These are phyloP conservation scores for Phytopythium sindhum DNA, from an alignment of 352 stramenopile genomes.

Conservation along the genomic window DNA sequence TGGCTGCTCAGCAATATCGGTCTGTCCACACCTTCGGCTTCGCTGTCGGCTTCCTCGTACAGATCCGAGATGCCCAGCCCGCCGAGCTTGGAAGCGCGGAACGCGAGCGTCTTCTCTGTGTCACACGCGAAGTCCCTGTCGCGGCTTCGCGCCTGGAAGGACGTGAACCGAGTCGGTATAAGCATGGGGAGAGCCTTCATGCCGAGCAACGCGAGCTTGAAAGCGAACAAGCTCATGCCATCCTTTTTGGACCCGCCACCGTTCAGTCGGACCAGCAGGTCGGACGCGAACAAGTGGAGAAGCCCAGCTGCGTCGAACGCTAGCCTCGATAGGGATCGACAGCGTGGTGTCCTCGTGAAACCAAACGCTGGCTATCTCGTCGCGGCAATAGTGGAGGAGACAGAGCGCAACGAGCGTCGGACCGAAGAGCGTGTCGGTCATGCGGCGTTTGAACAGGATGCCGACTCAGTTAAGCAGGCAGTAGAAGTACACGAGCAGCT, in stretches of 20 bases:
- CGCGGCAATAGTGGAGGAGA: conserved; percentile 18
- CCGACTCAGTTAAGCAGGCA: conserved; percentile 21
- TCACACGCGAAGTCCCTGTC: conserved; percentile 13
- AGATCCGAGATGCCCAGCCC: conserved; percentile 25
- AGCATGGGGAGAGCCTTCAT: conserved; percentile 34
- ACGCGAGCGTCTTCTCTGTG: conserved; percentile 18
- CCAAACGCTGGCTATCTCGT: conserved; percentile 15
- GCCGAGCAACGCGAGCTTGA: conserved; percentile 36
- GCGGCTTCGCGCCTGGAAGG: conserved; percentile 9
- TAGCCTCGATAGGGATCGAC: conserved; percentile 23
- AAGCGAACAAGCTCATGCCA: conserved; percentile 16
- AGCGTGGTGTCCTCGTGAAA: conserved; percentile 21
- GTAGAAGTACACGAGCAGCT: conserved; percentile 23
- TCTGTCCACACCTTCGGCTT: conserved; percentile 4
- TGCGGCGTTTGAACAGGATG: conserved; percentile 14
- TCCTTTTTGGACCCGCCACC: conserved; percentile 23
- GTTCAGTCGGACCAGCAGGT: conserved; percentile 24
- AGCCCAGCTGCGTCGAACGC: conserved; percentile 11
- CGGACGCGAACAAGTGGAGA: conserved; percentile 15
- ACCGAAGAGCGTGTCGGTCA: conserved; percentile 18
- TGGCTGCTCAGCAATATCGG: conserved; percentile 23
- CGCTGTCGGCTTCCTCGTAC: conserved; percentile 8
- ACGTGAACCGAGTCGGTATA: background rate
- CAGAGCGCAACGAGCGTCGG: conserved; percentile 17
- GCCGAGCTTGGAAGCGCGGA: conserved; percentile 24